Conservation (phyloP, 148 eudicot species). For the Chenopodium berlandieri region DNA sequence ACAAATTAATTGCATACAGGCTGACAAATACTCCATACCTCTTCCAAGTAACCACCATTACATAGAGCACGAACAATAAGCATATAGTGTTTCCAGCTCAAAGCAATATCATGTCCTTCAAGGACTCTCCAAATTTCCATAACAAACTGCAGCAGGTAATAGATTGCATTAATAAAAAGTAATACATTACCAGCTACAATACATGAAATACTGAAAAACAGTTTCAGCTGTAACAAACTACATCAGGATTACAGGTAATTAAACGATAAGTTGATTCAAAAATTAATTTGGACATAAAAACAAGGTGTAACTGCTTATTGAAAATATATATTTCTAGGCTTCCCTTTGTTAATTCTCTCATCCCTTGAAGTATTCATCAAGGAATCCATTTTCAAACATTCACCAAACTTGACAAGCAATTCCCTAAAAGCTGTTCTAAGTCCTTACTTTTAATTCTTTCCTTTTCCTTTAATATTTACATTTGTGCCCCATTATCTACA, state of each 20-base stretch:
- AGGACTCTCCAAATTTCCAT: conserved; percentile 76
- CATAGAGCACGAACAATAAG: conserved; percentile 63
- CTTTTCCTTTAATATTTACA: neutral
- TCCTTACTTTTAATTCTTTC: neutral
- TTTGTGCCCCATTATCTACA: neutral
- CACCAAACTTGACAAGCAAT: neutral
- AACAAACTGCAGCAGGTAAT: conserved; percentile 61
- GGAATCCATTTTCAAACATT: neutral
- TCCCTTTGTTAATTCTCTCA: too few species aligned
- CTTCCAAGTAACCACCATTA: conserved; percentile 76
- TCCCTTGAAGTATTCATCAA: neutral
- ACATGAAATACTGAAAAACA: neutral
- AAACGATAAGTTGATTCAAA: too few species aligned
- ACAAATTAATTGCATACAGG: neutral
- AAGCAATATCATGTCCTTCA: conserved; percentile 48
- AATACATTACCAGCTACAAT: neutral
- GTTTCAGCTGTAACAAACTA: neutral
- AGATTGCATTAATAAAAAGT: conserved; percentile 8
- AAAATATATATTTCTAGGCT: too few species aligned
- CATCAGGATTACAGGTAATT: neutral
- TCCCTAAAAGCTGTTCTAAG: neutral
- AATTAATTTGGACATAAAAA: neutral
- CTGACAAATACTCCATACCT: conserved; percentile 43
- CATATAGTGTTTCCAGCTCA: conserved; percentile 49
- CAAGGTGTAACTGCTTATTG: neutral